phyloP scores from a whole-genome alignment of 306 rosid species.

The Oxytropis ochrocephala region DNA sequence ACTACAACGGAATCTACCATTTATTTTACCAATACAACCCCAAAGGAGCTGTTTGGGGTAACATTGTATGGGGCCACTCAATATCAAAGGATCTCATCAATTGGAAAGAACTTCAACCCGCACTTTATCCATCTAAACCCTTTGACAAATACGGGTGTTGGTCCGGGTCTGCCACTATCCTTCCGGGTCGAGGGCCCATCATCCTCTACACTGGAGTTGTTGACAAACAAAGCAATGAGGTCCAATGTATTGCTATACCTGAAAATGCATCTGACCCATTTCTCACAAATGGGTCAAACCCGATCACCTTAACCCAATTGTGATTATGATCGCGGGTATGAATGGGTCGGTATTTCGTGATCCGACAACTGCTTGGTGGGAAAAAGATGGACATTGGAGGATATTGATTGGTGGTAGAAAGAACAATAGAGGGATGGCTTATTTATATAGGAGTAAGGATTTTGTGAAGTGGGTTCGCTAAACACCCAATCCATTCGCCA shows the following conservation, averaged over 20 bases:
- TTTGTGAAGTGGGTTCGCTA: slow-evolving; percentile 49
- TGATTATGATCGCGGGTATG: slow-evolving; percentile 12
- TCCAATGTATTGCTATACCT: slow-evolving; percentile 68
- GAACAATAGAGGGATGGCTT: slow-evolving; percentile 45
- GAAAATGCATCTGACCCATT: slow-evolving; percentile 50
- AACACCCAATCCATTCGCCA: slow-evolving; percentile 68
- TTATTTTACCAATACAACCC: slow-evolving; percentile 86
- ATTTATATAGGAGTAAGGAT: slow-evolving; percentile 54
- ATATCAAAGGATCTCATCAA: slow-evolving; percentile 64
- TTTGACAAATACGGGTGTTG: slow-evolving; percentile 78
- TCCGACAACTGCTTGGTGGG: slow-evolving; percentile 71
- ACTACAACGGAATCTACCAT: slow-evolving; percentile 67
- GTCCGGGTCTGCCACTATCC: slow-evolving; percentile 80
- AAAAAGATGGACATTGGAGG: slow-evolving; percentile 55
- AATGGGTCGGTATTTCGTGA: slow-evolving; percentile 62
- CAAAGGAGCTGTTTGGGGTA: slow-evolving; percentile 86
- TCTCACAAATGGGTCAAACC: slow-evolving; percentile 66
- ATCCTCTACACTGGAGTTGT: slow-evolving; percentile 64
- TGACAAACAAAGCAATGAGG: slow-evolving; percentile 40
- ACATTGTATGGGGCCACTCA: slow-evolving; percentile 94
- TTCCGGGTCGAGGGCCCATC: slow-evolving; percentile 60
- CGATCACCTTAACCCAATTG: slow-evolving; percentile 46
- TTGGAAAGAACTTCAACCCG: slow-evolving; percentile 59
- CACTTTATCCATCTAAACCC: slow-evolving; percentile 59
- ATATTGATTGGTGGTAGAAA: slow-evolving; percentile 52